Evolutionary conservation across 2,329 filamentous ascomycete genomes (phyloP), one percentile per base, ranked within the genome.

Genomic region (Colletotrichum sp.): DNA sequence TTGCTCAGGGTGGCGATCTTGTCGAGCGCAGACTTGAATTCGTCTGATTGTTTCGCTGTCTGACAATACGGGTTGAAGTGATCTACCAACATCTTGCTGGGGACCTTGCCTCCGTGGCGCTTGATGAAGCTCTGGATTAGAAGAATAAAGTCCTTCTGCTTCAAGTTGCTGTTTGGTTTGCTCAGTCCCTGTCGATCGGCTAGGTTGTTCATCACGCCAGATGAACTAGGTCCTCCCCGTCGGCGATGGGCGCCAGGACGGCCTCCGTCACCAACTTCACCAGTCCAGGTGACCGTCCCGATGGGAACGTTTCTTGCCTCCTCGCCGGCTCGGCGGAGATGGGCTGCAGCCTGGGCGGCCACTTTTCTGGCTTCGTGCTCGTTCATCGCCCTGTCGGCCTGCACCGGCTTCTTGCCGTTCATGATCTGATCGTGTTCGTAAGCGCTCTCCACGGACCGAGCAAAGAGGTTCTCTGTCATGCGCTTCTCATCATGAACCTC

Each of bases 341-440:
- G 93, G 26, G 90, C 91, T 1, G 95, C 95, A 3, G 96, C 96
- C 80, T 94, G 88, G 0, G 93, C 92, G 4, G 96, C 96, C 4
- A 98, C 92, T 48, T 92, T 91, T 80, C 94, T 93, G 1, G 96
- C 96, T 84, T 98, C 96, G 12, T 92, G 91, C 79, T 95, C 93
- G 64, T 98, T 92, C 78, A 98, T 93, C 28, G 91, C 91, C 6
- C 93, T 92, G 80, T 98, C 95, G 0, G 95, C 94, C 77, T 92
- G 90, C 21, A 95, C 87, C 71, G 92, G 92, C 67, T 92, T 91
- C 79, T 92, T 94, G 52, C 94, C 94, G 79, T 93, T 94, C 80
- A 99, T 91, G 80, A 99, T 98, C 69, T 95, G 92, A 79, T 99
- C 97, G 82, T 99, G 97, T 80, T 98, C 95, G 60, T 98, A 91